Evolutionary conservation across 495 filamentous ascomycete species (phyloP), one percentile per base, ranked within the genome.

Genomic region (Acidiella bohemica): DNA sequence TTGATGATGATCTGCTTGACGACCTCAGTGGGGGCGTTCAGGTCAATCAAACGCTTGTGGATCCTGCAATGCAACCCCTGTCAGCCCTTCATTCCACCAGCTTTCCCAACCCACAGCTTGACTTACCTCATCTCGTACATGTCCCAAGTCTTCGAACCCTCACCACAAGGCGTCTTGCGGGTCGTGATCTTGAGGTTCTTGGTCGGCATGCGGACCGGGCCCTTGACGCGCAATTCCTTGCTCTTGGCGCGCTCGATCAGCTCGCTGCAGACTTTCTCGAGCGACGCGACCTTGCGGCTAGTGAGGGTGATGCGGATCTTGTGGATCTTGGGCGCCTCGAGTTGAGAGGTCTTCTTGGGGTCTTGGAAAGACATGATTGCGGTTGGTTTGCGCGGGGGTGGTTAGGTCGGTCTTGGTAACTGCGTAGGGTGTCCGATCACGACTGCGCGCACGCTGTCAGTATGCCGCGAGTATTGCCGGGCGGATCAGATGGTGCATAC

Each of bases 1-100:
- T 97, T 97, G 73, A 96, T 86, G 65, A 97, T 97, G 75, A 97
- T 96, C 76, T 94, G 86, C 80, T 97, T 97, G 65, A 97, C 90
- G 46, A 93, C 84, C 75, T 97, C 90, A 55, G 90, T 97, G 40
- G 90, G 90, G 46, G 90, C 90, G 64, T 88, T 90, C 12, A 51
- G 39, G 25, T 51, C 48, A 27, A 51, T 51, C 43, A 51, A 18
- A 26, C 48, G 48, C 39, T 51, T 51, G 38, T 51, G 48, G 31
- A 51, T 51, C 11, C 48, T 51, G 34, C 14, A 10, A 18, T 14
- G 10, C 17, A 22, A 14, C 9, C 13, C 5, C 5, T 19, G 20
- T 37, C 22, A 37, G 34, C 34, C 23, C 20, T 24, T 12, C 9
- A 5, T 11, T 18, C 30, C 22, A 35, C 27, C 34, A 31, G 4